Evolutionary conservation across 345 rosid genomes (phyloP), one percentile per base, ranked within the genome.

Genomic region (Hirschfeldia incana): DNA sequence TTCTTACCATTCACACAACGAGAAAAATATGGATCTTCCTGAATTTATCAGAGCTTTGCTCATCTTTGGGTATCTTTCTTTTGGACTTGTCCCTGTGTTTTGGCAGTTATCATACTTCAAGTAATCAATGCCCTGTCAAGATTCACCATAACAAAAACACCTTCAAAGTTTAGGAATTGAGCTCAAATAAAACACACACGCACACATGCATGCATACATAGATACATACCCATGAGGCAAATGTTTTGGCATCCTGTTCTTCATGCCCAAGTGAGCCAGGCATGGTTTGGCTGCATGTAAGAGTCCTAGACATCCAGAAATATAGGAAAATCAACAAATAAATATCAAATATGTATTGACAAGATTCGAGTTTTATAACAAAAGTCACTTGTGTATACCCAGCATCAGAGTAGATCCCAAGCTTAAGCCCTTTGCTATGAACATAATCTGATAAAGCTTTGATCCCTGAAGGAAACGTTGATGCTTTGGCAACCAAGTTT

Each of bases 201-300:
- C 21, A 21, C 21, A 67, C 60, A 34, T 46, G 16, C 42, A 29
- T 8, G 21, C 68, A 59, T 36, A 64, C 2, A 46, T 44, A 26
- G 11, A 68, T 65, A 36, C 42, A 29, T 84, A 95, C 99, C 98
- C 99, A 95, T 37, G 83, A 79, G 61, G 96, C 94, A 84, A 93
- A 93, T 65, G 94, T 89, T 74, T 82, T 90, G 4, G 99, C 99
- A 86, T 95, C 99, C 81, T 84, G 91, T 65, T 95, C 94, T 76
- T 95, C 99, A 34, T 85, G 88, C 30, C 90, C 93, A 27, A 95
- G 94, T 58, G 98, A 95, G 37, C 98, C 98, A 0, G 98, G 98
- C 98, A 91, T 91, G 65, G 86, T 83, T 83, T 82, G 82, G 82
- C 97, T 91, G 72, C 99, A 95, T 37, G 99, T 95, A 63, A 80